phyloP scores from a whole-genome alignment of 768 basidiomycete species.

The Naganishia friedmannii region DNA sequence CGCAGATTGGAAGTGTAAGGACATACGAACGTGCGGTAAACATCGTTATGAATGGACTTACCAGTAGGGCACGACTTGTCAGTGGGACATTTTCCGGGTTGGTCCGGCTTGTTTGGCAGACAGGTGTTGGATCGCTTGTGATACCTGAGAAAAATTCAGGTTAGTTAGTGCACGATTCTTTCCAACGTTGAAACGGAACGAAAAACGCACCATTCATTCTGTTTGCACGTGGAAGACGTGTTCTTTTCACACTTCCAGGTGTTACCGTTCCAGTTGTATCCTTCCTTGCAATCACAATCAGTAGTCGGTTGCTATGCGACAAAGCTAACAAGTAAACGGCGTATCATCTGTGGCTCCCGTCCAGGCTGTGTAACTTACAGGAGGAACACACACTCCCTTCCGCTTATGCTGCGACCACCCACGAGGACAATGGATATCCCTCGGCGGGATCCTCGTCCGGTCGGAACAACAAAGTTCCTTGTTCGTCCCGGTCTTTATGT shows the following conservation, averaged over 20 bases:
- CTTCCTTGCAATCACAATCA: conserved; percentile 42
- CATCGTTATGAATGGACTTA: not conserved
- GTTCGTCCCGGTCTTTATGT: conserved; percentile 2
- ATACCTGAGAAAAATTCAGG: conserved; percentile 32
- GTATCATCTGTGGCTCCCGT: conserved; percentile 23
- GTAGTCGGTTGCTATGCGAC: conserved; percentile 23
- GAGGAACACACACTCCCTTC: conserved; percentile 18
- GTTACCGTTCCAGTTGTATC: conserved; percentile 26
- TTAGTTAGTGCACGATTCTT: not conserved
- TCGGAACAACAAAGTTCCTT: conserved; percentile 35
- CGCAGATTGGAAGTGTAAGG: not conserved
- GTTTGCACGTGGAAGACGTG: conserved; percentile 29
- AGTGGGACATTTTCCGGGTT: conserved; percentile 34
- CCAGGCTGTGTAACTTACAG: conserved; percentile 7
- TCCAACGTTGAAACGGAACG: not conserved
- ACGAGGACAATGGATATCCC: conserved; percentile 15
- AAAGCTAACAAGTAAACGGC: not conserved
- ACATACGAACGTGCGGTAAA: not conserved
- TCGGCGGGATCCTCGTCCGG: conserved; percentile 30
- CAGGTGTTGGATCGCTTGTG: conserved; percentile 38
- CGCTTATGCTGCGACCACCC: conserved; percentile 25
- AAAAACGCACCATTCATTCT: conserved; percentile 35
- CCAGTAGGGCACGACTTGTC: conserved; percentile 38
- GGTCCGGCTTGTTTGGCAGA: conserved; percentile 31
- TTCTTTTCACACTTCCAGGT: conserved; percentile 34